Conservation (phyloP, 1,139 yeast species). For the Protomyces macrosporus region DNA sequence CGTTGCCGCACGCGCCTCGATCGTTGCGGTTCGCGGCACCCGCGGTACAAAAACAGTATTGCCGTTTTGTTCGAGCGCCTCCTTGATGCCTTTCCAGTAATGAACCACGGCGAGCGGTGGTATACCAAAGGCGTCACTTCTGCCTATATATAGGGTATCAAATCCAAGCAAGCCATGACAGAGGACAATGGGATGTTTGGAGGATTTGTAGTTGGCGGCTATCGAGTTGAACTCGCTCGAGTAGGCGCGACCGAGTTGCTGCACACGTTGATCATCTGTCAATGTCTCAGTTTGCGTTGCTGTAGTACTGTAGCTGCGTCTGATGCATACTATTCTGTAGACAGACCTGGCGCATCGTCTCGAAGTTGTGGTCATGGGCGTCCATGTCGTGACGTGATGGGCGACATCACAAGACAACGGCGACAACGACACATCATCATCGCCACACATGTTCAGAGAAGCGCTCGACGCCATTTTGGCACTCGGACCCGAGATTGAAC, state of each 20-base stretch:
- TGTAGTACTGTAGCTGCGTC: not conserved
- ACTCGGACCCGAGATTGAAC: constrained; percentile 39
- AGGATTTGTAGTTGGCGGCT: constrained; percentile 28
- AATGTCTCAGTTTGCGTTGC: not conserved
- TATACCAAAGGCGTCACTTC: constrained; percentile 5
- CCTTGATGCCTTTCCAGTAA: constrained; percentile 68
- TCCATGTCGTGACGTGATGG: not conserved
- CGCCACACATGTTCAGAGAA: not conserved
- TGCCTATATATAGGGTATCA: constrained; percentile 45
- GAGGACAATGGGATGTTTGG: constrained; percentile 59
- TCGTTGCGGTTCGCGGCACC: constrained; percentile 79
- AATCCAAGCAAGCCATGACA: constrained; percentile 86
- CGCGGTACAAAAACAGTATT: constrained; percentile 64
- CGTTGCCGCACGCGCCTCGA: constrained; percentile 60
- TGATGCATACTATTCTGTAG: not conserved
- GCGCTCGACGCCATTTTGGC: constrained; percentile 34
- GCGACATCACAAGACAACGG: not conserved
- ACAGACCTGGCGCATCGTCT: not conserved
- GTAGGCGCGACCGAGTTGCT: constrained; percentile 20
- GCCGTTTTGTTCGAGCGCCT: constrained; percentile 56
- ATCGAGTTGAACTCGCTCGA: constrained; percentile 32
- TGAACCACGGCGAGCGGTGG: constrained; percentile 46
- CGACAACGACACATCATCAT: not conserved
- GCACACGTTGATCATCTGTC: constrained; percentile 21
- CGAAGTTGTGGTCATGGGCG: not conserved